phyloP scores from a whole-genome alignment of 257 asterid species.

The Solanum etuberosum region DNA sequence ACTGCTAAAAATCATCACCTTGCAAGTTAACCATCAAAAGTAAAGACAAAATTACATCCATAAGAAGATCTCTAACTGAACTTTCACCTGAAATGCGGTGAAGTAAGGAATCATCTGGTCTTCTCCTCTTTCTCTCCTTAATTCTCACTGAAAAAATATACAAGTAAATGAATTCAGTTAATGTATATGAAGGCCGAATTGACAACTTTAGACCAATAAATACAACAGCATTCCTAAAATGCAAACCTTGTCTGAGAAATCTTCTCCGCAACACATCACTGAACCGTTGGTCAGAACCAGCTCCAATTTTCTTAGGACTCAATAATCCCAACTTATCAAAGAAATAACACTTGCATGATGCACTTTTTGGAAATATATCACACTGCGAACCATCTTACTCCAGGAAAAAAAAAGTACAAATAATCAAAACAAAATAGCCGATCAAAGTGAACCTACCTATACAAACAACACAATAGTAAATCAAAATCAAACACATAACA shows the following conservation, averaged over 20 bases:
- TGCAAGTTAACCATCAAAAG: neutral
- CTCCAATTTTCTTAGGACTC: constrained; percentile 17
- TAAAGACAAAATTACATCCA: neutral
- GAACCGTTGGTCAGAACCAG: constrained; percentile 25
- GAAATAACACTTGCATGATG: constrained; percentile 87
- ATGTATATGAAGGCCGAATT: neutral
- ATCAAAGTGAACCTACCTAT: neutral
- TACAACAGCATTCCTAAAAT: neutral
- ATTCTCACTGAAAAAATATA: constrained; percentile 45
- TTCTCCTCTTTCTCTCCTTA: constrained; percentile 49
- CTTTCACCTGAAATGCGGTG: constrained; percentile 37
- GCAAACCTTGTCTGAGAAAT: constrained; percentile 83
- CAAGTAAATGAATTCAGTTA: neutral
- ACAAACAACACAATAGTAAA: neutral
- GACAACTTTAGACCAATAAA: neutral
- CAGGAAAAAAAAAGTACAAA: neutral
- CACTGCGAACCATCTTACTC: constrained; percentile 52
- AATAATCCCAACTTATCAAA: constrained; percentile 56
- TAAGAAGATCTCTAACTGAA: neutral
- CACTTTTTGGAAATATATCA: constrained; percentile 63
- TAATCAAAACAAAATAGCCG: neutral
- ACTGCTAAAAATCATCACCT: neutral
- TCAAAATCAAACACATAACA: neutral
- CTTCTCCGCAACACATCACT: constrained; percentile 70
- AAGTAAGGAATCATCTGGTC: constrained; percentile 22